Percentiles rank a stretch among this genome's conserved stretches.
phyloP scores from a whole-genome alignment of 768 basidiomycete genomes.

The Pleurotus cornucopiae region DNA sequence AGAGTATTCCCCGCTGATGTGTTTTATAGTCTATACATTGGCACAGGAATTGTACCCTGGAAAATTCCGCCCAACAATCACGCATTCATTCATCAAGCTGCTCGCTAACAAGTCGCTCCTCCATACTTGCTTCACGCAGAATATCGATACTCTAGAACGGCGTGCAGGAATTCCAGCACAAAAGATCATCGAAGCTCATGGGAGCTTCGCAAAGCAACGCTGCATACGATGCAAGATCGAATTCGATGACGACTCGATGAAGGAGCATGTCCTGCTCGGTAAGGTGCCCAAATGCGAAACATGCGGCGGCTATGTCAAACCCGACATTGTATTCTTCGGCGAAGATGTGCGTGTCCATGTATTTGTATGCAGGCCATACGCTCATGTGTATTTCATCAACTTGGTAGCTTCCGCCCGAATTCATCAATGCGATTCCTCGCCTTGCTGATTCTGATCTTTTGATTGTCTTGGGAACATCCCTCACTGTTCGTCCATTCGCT shows the following conservation, averaged over 20 bases:
- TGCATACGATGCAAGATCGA: constrained; percentile 70
- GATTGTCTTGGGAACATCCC: constrained; percentile 87
- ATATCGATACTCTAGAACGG: constrained; percentile 90
- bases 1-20: no score
- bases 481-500: constrained; percentile 86
- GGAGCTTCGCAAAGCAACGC: constrained; percentile 83
- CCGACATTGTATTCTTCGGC: constrained; percentile 95
- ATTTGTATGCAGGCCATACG: neutral
- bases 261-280: constrained; percentile 52
- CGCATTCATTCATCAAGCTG: constrained; percentile 88
- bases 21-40: constrained; percentile 70
- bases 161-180: constrained; percentile 70
- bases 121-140: constrained; percentile 82
- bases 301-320: constrained; percentile 79
- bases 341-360: constrained; percentile 49
- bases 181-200: constrained; percentile 92
- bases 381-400: neutral
- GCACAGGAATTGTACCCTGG: constrained; percentile 94
- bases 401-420: constrained; percentile 65
- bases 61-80: constrained; percentile 78
- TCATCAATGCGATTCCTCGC: constrained; percentile 51
- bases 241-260: constrained; percentile 68
- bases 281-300: constrained; percentile 61
- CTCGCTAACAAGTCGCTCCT: constrained; percentile 68
- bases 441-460: constrained; percentile 76